Conservation (phyloP, 805 yeast genomes). For the Suhomyces sp. region DNA sequence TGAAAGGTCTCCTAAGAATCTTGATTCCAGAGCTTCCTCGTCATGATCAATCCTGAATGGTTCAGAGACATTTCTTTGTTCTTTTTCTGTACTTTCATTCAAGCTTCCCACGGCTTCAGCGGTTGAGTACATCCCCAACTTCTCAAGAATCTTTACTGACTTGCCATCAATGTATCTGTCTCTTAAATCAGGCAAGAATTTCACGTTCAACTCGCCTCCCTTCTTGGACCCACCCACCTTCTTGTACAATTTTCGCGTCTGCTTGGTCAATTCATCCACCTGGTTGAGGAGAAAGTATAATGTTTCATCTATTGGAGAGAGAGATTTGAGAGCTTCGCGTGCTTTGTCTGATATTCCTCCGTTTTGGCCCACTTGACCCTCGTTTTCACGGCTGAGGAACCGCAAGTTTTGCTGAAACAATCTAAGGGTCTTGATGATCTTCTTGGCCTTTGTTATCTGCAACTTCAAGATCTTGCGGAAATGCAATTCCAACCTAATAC, state of each 20-base stretch:
- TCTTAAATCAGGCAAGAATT: slow-evolving; percentile 30
- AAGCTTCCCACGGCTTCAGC: too few relatives aligned
- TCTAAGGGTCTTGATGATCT: slow-evolving; percentile 31
- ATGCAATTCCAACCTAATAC: slow-evolving; percentile 44
- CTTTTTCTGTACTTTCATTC: background rate
- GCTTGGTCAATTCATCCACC: slow-evolving; percentile 36
- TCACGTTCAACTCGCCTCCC: slow-evolving; percentile 7
- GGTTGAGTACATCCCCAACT: slow-evolving; percentile 8
- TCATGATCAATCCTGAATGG: background rate
- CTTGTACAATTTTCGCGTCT: slow-evolving; percentile 24
- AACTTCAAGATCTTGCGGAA: slow-evolving; percentile 41
- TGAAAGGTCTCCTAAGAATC: slow-evolving; percentile 11
- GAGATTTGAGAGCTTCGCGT: slow-evolving; percentile 27
- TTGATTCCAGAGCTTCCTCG: background rate
- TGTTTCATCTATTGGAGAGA: slow-evolving; percentile 49
- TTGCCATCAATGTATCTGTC: slow-evolving; percentile 43
- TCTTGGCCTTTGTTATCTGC: slow-evolving; percentile 39
- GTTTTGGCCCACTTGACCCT: slow-evolving; percentile 13
- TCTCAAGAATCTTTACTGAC: slow-evolving; percentile 31
- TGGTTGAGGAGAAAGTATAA: slow-evolving; percentile 45
- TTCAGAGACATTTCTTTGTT: background rate
- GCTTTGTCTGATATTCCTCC: slow-evolving; percentile 21
- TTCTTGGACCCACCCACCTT: slow-evolving; percentile 28
- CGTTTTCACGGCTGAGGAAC: slow-evolving; percentile 21
- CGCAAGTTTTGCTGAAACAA: slow-evolving; percentile 30